Base-by-base conservation (phyloP, 2,329 filamentous ascomycete genomes). In the Drechslerella dactyloides region DNA sequence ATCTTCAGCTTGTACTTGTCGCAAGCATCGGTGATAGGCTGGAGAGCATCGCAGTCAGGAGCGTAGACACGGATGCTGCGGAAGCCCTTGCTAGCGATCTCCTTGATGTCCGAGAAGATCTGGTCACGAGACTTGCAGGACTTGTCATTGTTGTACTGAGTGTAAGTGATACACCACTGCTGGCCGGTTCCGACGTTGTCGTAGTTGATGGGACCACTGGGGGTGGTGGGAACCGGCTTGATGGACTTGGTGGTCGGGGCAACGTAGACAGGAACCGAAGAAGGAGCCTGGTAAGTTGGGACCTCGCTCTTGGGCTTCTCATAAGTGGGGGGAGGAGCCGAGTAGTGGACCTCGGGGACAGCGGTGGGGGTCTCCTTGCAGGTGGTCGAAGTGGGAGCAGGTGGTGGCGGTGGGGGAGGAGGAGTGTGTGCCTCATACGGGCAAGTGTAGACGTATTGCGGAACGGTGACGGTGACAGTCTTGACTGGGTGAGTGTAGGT, bases 41-140 rank as follows among this genome's bases (percentile, higher is more conserved):
- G 81, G 73, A 96, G 89, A 62, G 89, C 89, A 81, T 85, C 84
- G 85, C 93, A 97, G 85, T 97, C 93, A 76, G 92, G 93, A 75
- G 89, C 91, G 87, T 97, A 97, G 79, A 94, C 84, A 80, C 93
- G 93, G 79, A 93, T 80, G 55, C 85, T 82, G 74, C 81, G 81
- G 85, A 93, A 91, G 70, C 89, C 90, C 75, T 85, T 85, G 59
- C 76, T 55, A 77, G 87, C 85, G 78, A 93, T 89, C 69, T 80
- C 75, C 42, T 80, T 79, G 75, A 93, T 84, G 75, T 93, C 89
- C 23, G 76, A 61, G 73, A 83, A 78, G 69, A 93, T 86, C 53
- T 84, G 79, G n/a, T 74, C 74, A 73, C 84, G 80, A 70, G 78
- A 78, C 86, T 90, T 91, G 87, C 90, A 93, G 54, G 81, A 77